phyloP scores from a whole-genome alignment of 2,329 filamentous ascomycete genomes.

The Sphaerulina musiva region DNA sequence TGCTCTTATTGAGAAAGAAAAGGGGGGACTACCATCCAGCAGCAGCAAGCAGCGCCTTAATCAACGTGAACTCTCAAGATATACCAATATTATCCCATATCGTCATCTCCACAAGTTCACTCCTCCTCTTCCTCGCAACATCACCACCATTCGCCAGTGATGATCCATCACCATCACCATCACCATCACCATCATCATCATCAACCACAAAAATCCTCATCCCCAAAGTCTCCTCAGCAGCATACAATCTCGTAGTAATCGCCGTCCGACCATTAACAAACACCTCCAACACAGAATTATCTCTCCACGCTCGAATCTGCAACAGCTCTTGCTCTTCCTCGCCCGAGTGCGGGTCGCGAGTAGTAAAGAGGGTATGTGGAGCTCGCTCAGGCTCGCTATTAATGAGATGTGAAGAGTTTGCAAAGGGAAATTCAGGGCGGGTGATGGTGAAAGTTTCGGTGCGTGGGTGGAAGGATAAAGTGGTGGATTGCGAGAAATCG shows the following conservation, averaged over 20 bases:
- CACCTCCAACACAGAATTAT: constrained; percentile 41
- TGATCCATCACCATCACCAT: background rate
- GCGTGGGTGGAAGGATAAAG: constrained; percentile 36
- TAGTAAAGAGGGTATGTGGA: constrained; percentile 45
- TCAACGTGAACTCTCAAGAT: background rate
- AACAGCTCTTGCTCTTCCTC: constrained; percentile 28
- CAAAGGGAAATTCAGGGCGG: constrained; percentile 31
- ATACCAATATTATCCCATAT: constrained; percentile 23
- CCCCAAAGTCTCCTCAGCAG: constrained; percentile 24
- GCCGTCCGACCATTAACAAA: constrained; percentile 43
- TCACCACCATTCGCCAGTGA: too few species aligned
- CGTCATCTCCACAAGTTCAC: constrained; percentile 18
- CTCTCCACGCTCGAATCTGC: constrained; percentile 39
- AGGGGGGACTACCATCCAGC: too few species aligned
- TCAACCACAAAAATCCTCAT: constrained; percentile 25
- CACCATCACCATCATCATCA: constrained; percentile 2
- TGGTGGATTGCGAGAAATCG: constrained; percentile 31
- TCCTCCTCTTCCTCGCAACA: background rate
- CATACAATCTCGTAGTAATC: constrained; percentile 35
- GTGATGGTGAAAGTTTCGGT: constrained; percentile 40
- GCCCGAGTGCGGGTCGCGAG: constrained; percentile 8
- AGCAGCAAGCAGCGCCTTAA: too few species aligned
- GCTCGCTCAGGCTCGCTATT: constrained; percentile 27
- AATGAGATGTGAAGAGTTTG: constrained; percentile 33
- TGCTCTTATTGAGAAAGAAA: too few species aligned